A percentile compares a stretch with the other conserved stretches of the same genome.
Conservation (phyloP, 805 yeast genomes). For the Nakazawaea wickerhamii region DNA sequence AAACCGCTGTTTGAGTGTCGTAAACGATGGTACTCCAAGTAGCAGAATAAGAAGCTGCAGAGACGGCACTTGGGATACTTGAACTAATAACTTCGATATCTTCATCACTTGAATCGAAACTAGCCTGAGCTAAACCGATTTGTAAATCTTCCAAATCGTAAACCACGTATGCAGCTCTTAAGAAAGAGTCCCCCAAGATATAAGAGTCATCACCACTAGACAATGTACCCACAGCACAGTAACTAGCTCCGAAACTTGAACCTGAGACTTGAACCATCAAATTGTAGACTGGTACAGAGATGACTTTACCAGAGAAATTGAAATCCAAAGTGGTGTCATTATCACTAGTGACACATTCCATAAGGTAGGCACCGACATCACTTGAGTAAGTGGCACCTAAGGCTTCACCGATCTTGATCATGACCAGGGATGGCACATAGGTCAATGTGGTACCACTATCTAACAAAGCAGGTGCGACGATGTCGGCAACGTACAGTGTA, state of each 20-base stretch:
- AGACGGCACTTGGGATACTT: conserved; percentile 45
- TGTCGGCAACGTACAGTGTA: conserved; percentile 19
- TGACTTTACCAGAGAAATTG: conserved; percentile 53
- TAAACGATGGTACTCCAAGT: conserved; percentile 31
- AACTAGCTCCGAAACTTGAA: conserved; percentile 16
- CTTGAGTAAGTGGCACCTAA: conserved; percentile 37
- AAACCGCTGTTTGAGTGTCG: conserved; percentile 4
- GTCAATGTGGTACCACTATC: conserved; percentile 58
- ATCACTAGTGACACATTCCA: conserved; percentile 35
- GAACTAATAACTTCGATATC: conserved; percentile 41
- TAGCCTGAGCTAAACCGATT: conserved; percentile 43
- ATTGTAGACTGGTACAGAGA: conserved; percentile 41
- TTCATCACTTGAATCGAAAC: conserved; percentile 19
- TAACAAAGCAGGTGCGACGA: conserved; percentile 35
- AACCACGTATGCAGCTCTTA: conserved; percentile 47
- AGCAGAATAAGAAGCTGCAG: conserved; percentile 40
- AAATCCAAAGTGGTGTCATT: conserved; percentile 32
- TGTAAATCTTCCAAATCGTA: conserved; percentile 44
- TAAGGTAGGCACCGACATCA: conserved; percentile 37
- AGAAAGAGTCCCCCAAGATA: conserved; percentile 49
- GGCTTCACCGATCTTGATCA: conserved; percentile 22
- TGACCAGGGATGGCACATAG: conserved; percentile 34
- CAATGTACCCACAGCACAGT: conserved; percentile 42
- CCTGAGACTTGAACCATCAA: conserved; percentile 19
- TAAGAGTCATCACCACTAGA: conserved; percentile 28